Evolutionary conservation across 106 monocot species (phyloP).

Genomic region (Acanthochlamys bracteata): DNA sequence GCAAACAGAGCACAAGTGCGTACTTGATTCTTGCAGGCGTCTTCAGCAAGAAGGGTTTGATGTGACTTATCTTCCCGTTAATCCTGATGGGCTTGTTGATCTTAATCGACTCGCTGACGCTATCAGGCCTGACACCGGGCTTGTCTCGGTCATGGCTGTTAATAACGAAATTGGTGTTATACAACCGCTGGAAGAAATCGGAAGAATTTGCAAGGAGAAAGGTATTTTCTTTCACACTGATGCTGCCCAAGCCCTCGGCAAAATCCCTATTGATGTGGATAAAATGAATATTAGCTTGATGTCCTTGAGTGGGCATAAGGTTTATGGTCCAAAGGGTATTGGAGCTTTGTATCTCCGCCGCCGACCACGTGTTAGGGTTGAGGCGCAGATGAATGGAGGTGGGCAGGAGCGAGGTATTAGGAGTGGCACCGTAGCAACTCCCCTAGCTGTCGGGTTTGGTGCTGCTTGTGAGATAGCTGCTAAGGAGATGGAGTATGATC

Average conservation of each 20-base stretch:
- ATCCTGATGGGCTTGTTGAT: conserved; percentile 68
- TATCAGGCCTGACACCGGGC: conserved; percentile 81
- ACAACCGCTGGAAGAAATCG: conserved; percentile 90
- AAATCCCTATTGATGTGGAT: conserved; percentile 85
- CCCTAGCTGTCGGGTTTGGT: conserved; percentile 79
- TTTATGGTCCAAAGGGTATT: conserved; percentile 94
- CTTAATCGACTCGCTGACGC: conserved; percentile 43
- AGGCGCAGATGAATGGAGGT: conserved; percentile 97
- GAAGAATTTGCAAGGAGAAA: conserved; percentile 67
- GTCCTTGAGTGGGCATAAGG: conserved; percentile 92
- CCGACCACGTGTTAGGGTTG: conserved; percentile 71
- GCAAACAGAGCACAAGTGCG: conserved; percentile 99
- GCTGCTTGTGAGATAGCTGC: conserved; percentile 83
- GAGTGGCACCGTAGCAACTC: conserved; percentile 87
- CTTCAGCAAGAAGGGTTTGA: conserved; percentile 97
- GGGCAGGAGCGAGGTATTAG: conserved; percentile 96
- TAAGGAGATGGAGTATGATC: conserved; percentile 89
- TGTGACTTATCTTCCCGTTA: conserved; percentile 84
- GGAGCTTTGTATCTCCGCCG: conserved; percentile 85
- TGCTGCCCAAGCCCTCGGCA: conserved; percentile 87
- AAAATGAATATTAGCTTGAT: conserved; percentile 81
- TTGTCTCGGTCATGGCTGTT: conserved; percentile 94
- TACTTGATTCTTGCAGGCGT: conserved; percentile 91
- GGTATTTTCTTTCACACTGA: conserved; percentile 82
- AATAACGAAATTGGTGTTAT: conserved; percentile 98